Evolutionary conservation across 73 alveolate genomes (phyloP).

Genomic region (Tetrahymena borealis): DNA sequence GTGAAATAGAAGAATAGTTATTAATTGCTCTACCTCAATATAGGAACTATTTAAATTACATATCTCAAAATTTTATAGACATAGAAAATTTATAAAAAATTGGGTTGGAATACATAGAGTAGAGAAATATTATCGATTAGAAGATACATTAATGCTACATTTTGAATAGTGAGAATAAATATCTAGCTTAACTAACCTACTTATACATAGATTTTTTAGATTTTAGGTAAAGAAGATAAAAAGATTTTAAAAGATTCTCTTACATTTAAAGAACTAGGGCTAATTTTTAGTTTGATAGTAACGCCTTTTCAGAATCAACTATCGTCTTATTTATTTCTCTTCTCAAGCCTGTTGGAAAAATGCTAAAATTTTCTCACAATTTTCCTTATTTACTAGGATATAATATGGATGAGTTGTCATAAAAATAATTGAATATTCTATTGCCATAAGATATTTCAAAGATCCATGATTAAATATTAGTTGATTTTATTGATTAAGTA

Average conservation of each 20-base stretch:
- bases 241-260: not conserved
- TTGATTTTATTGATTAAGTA: not conserved
- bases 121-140: not conserved
- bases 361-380: not conserved
- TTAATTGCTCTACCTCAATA: not conserved
- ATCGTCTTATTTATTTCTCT: not conserved
- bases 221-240: not conserved
- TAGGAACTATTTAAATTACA: not conserved
- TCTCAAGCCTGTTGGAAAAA: not conserved
- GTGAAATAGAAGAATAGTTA: not conserved
- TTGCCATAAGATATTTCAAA: not conserved
- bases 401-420: not conserved
- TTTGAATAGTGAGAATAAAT: not conserved
- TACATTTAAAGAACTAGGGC: not conserved
- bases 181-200: not conserved
- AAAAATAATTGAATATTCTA: not conserved
- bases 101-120: not conserved
- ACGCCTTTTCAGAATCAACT: not conserved
- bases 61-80: not conserved
- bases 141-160: not conserved
- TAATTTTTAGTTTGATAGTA: not conserved
- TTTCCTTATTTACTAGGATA: not conserved
- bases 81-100: not conserved
- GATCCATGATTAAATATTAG: not conserved
- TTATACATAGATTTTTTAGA: not conserved